phyloP scores from a whole-genome alignment of 768 basidiomycete genomes.

The Amyloporia xantha region DNA sequence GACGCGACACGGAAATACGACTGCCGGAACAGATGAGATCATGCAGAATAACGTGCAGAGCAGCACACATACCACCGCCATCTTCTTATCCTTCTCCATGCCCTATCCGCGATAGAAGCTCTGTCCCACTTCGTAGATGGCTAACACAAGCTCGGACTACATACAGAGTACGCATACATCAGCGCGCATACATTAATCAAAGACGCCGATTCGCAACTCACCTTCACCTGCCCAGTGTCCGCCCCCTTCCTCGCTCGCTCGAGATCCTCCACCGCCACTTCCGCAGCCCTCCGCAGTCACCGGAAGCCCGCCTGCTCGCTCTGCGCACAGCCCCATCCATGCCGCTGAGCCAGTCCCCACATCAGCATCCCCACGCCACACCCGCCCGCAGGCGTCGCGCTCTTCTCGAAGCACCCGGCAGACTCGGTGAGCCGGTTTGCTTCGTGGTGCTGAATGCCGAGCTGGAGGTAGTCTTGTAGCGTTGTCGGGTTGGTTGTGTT shows the following conservation, averaged over 20 bases:
- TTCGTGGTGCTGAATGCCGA: conserved; percentile 76
- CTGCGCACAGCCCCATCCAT: conserved; percentile 84
- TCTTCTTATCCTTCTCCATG: conserved; percentile 78
- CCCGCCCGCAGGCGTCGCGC: conserved; percentile 67
- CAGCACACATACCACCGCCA: conserved; percentile 81
- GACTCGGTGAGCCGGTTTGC: conserved; percentile 63
- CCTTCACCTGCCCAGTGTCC: conserved; percentile 50
- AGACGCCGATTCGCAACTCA: conserved; percentile 22
- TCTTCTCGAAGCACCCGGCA: conserved; percentile 68
- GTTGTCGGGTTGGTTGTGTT: conserved; percentile 23
- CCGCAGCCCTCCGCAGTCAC: conserved; percentile 80
- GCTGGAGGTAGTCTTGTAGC: conserved; percentile 63
- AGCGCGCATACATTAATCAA: background rate
- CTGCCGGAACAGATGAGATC: conserved; percentile 27
- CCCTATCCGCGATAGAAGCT: conserved; percentile 95
- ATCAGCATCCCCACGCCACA: conserved; percentile 89
- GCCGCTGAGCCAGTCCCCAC: conserved; percentile 80
- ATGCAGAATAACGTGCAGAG: no score
- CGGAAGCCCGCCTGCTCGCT: conserved; percentile 75
- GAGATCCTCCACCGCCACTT: conserved; percentile 70
- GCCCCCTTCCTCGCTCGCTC: conserved; percentile 52
- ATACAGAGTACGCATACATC: background rate
- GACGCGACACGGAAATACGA: conserved; percentile 84
- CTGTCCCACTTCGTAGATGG: conserved; percentile 89
- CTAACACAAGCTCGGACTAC: conserved; percentile 76